phyloP scores from a whole-genome alignment of 805 yeast genomes.

The Lipomyces yamadae region DNA sequence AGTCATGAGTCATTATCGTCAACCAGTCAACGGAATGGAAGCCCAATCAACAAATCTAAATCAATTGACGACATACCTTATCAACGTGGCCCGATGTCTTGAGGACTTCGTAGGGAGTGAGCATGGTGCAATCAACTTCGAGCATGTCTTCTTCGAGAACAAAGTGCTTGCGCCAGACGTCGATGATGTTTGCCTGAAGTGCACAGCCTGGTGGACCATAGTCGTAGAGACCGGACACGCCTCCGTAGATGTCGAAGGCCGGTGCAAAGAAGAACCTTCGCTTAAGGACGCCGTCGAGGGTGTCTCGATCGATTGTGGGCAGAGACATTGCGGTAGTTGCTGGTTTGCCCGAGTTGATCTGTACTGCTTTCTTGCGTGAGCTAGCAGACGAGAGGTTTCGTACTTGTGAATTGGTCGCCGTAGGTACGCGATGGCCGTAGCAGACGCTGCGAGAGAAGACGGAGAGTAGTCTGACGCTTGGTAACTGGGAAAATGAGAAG shows the following conservation, averaged over 20 bases:
- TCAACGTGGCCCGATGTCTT: constrained; percentile 99
- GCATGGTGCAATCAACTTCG: constrained; percentile 97
- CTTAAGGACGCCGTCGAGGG: constrained; percentile 85
- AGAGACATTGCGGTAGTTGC: constrained; percentile 13
- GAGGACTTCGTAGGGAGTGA: constrained; percentile 96
- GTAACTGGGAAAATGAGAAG: neutral
- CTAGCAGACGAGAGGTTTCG: neutral
- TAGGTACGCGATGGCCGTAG: neutral
- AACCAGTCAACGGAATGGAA: neutral
- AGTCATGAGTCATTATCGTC: neutral
- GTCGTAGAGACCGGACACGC: constrained; percentile 96
- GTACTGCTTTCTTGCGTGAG: neutral
- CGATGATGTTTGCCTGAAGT: constrained; percentile 92
- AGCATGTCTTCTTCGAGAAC: constrained; percentile 97
- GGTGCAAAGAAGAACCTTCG: constrained; percentile 98
- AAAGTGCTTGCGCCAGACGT: constrained; percentile 97
- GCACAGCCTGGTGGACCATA: constrained; percentile 99
- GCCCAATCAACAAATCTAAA: neutral
- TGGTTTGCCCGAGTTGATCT: neutral
- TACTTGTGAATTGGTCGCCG: neutral
- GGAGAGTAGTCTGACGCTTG: neutral
- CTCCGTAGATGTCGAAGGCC: constrained; percentile 96
- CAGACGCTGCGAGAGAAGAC: neutral
- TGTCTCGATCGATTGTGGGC: constrained; percentile 74
- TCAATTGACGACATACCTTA: constrained; percentile 48